Evolutionary conservation across 2,329 filamentous ascomycete species (phyloP), one percentile per base, ranked within the genome.

Genomic region (Curvularia hawaiiensis): DNA sequence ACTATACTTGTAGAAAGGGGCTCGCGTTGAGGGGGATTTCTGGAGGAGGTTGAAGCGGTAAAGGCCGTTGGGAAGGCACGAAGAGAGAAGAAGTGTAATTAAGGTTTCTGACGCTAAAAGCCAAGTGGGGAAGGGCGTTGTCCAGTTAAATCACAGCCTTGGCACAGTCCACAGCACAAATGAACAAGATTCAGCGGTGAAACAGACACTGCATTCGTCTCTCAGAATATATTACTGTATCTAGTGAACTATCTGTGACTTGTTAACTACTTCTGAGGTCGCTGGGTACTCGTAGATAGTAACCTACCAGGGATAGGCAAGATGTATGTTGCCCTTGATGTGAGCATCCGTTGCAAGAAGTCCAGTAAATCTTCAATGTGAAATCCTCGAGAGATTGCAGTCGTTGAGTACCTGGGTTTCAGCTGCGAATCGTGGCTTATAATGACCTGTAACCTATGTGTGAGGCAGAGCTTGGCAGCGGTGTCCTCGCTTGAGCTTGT

Each of bases 21-120:
- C 12, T 16, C 30, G 30, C 10, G 22, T 20, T 31, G 40, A 35
- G 30, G 1, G n/a, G 14, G 22, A 10, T 9, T n/a, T 22, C 12
- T 5, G 20, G 7, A 38, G 41, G 39, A 48, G 18, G 52, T 50
- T 43, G 50, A 52, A 43, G 46, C 14, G 33, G 52, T 8, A 47
- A 39, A 22, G 38, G 47, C 49, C 24, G 52, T 18, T 41, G n/a
- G 51, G 43, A 28, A 35, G 28, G 49, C 26, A 38, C 35, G 43
- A 49, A 53, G 58, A 35, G 38, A 30, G 33, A 22, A 60, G 61
- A 57, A 49, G 61, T 63, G 56, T 16, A 50, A 63, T 54, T 63
- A 63, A 61, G 59, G 61, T 63, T 61, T 57, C 50, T 52, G 22
- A 28, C 59, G 59, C 61, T 63, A 61, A 55, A 48, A 43, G 38